A percentile compares a stretch with the other conserved stretches of the same genome.
Evolutionary conservation across 306 rosid genomes (phyloP).

Genomic region (Acmispon strigosus): DNA sequence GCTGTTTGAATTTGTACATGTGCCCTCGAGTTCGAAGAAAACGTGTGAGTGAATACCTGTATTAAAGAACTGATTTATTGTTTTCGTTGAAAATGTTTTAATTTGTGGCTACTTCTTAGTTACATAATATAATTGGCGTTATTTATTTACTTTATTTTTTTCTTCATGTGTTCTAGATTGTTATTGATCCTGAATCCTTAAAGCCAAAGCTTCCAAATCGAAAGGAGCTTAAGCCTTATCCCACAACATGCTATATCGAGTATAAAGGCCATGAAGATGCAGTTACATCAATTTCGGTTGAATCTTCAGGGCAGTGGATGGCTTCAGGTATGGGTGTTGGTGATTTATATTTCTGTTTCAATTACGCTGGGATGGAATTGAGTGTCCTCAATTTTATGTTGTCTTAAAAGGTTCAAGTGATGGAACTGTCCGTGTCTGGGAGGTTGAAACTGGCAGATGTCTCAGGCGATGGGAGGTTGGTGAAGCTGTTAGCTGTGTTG

Average conservation of each 20-base stretch:
- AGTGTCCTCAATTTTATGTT: slow-evolving; percentile 19
- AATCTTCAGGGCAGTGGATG: slow-evolving; percentile 91
- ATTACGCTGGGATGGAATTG: background rate
- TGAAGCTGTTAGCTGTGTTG: slow-evolving; percentile 72
- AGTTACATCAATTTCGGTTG: slow-evolving; percentile 73
- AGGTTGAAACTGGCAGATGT: slow-evolving; percentile 88
- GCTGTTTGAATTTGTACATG: slow-evolving; percentile 86
- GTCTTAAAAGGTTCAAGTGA: slow-evolving; percentile 67
- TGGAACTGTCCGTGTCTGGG: slow-evolving; percentile 93
- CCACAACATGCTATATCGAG: slow-evolving; percentile 65
- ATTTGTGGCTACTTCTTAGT: background rate
- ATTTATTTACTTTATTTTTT: background rate
- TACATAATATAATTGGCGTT: background rate
- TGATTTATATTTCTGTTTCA: slow-evolving; percentile 12
- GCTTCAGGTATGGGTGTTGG: slow-evolving; percentile 69
- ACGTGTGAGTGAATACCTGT: slow-evolving; percentile 54
- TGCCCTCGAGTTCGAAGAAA: slow-evolving; percentile 86
- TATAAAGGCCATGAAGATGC: slow-evolving; percentile 82
- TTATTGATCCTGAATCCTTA: slow-evolving; percentile 84
- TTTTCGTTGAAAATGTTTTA: background rate
- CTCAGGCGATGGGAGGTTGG: slow-evolving; percentile 65
- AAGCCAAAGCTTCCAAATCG: slow-evolving; percentile 90
- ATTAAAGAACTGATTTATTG: background rate
- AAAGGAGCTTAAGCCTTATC: slow-evolving; percentile 87
- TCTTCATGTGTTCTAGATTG: slow-evolving; percentile 45